Evolutionary conservation across 2,329 filamentous ascomycete species (phyloP), one percentile per base, ranked within the genome.

Genomic region (Cladobotryum mycophilum): DNA sequence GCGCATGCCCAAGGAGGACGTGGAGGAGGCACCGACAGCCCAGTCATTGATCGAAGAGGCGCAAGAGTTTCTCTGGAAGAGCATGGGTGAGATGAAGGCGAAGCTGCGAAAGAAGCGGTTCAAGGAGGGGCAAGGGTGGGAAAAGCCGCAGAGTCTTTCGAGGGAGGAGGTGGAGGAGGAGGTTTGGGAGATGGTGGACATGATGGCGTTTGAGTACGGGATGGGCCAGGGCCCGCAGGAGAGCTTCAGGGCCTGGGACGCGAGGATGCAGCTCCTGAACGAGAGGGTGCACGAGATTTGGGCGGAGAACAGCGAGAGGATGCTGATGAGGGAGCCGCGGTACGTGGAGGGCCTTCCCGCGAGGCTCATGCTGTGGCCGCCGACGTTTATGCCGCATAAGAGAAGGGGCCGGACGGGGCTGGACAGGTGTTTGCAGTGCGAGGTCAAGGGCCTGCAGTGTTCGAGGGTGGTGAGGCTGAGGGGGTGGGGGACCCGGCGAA

Each of bases 401-500:
- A 35, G 34, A 4, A 35, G 34, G 2, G 8, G 3, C 20, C 18
- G 35, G 1, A 46, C 54, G 12, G 45, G 8, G 3, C 22, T 30
- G 3, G 43, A 22, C 5, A 47, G 47, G 13, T 67, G 65, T 42
- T 51, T 61, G 13, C 59, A 59, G 34, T 67, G 65, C 42, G 43
- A 46, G 8, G 51, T 44, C 2, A 51, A 55, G 25, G 49, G 55
- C 2, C 36, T 64, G 49, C 40, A 35, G 12, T 67, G 65, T 44
- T 64, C 65, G 22, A 54, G 57, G 36, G 51, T 46, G 22, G 9
- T 36, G 8, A 8, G 9, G 2, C 13, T 44, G 11, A 74, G 72
- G 3, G 73, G 20, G 71, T 30, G 9, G 9, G 69, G 3, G 67
- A 70, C 13, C 17, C 82, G 48, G 73, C 48, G 2, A 59, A 75